Percentiles rank a stretch among this genome's conserved stretches.
Conservation (phyloP, 148 eudicot genomes). For the Polygonum aviculare region DNA sequence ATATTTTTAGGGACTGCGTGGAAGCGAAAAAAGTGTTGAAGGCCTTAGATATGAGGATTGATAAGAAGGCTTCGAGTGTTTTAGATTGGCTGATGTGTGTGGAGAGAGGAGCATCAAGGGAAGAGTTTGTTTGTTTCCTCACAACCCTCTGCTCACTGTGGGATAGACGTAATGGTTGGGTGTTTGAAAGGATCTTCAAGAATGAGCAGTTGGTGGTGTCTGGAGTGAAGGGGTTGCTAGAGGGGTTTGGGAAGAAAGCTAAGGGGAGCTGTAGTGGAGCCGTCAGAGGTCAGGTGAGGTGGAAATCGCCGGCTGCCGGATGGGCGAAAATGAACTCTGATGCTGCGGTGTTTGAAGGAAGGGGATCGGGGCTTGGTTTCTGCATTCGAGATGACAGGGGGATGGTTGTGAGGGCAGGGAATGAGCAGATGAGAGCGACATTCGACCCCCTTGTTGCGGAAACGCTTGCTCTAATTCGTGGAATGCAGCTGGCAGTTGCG, state of each 20-base stretch:
- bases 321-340: background rate
- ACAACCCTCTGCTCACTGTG: background rate
- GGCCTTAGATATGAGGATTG: background rate
- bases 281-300: background rate
- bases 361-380: background rate
- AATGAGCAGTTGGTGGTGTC: too few relatives aligned
- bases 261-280: rapidly evolving
- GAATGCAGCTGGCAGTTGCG: too few relatives aligned
- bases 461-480: too few relatives aligned
- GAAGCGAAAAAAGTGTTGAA: background rate
- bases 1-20: background rate
- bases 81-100: background rate
- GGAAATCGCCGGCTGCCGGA: background rate
- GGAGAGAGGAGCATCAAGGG: background rate
- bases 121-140: background rate
- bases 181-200: too few relatives aligned
- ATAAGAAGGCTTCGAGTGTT: rapidly evolving
- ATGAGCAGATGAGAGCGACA: background rate
- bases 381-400: background rate
- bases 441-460: too few relatives aligned
- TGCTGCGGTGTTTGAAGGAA: background rate
- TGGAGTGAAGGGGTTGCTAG: background rate
- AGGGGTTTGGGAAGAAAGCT: too few relatives aligned
- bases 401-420: background rate
- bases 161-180: background rate